A percentile compares a stretch with the other conserved stretches of the same genome.
Conservation (phyloP, 371 early-diverging fungal genomes). For the Sporodiniella umbellata region DNA sequence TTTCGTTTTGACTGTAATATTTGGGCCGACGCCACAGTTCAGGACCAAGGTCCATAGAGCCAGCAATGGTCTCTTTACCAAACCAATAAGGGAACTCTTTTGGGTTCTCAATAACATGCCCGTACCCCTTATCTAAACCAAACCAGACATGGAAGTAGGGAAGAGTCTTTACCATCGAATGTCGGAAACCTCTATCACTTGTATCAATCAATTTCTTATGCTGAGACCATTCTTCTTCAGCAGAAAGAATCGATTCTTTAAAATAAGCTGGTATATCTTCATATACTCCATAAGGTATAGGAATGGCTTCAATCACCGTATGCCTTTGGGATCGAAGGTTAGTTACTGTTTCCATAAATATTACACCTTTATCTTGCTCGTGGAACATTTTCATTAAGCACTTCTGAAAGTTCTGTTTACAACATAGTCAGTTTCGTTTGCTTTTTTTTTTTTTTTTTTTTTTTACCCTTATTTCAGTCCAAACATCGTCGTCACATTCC, state of each 20-base stretch:
- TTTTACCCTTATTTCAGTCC: conserved; percentile 85
- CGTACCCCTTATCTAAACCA: conserved; percentile 81
- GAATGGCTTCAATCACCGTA: conserved; percentile 88
- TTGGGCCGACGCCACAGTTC: conserved; percentile 72
- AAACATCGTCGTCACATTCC: conserved; percentile 86
- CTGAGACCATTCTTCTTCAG: conserved; percentile 91
- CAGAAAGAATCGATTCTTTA: conserved; percentile 73
- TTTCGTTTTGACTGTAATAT: conserved; percentile 53
- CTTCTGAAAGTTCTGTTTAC: conserved; percentile 88
- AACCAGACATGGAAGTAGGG: conserved; percentile 98
- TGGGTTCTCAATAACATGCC: conserved; percentile 93
- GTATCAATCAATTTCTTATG: conserved; percentile 90
- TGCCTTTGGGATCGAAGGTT: conserved; percentile 74
- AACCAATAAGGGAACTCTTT: conserved; percentile 80
- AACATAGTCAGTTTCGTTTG: not conserved
- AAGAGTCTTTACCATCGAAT: conserved; percentile 68
- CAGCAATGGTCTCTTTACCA: conserved; percentile 78
- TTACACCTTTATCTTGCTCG: conserved; percentile 61
- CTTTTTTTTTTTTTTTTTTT: not conserved
- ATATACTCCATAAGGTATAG: conserved; percentile 74
- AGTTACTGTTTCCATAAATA: conserved; percentile 90
- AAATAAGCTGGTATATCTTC: conserved; percentile 87
- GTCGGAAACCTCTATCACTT: conserved; percentile 63
- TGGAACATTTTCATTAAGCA: conserved; percentile 84
- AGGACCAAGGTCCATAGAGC: conserved; percentile 77